Percentiles rank a stretch among this genome's conserved stretches.
These are phyloP conservation scores for Friedmanniomyces simplex DNA, from an alignment of 495 filamentous ascomycete genomes.

Conservation along the genomic window DNA sequence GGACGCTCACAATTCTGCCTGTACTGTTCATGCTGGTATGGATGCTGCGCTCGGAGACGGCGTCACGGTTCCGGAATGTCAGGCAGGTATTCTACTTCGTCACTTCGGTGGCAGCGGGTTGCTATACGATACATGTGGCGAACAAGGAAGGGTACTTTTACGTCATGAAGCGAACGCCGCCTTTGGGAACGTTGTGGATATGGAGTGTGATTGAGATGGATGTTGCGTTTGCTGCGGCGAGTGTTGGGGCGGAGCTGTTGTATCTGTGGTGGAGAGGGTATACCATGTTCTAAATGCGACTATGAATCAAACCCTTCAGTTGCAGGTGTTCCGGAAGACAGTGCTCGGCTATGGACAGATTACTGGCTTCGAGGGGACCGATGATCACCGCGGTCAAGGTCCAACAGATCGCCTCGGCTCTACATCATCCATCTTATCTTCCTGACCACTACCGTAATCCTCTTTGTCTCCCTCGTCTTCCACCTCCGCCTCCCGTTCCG, in stretches of 20 bases:
- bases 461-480: too few relatives aligned
- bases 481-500: too few relatives aligned
- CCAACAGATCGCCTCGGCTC: too few relatives aligned
- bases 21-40: constrained; percentile 54
- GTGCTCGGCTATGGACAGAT: background rate
- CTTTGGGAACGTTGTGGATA: constrained; percentile 84
- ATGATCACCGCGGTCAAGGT: too few relatives aligned
- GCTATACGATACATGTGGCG: constrained; percentile 67
- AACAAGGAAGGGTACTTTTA: constrained; percentile 72
- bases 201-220: constrained; percentile 86
- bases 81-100: constrained; percentile 53
- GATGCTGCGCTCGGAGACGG: constrained; percentile 40
- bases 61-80: constrained; percentile 25
- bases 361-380: too few relatives aligned
- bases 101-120: constrained; percentile 48
- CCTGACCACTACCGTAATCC: too few relatives aligned
- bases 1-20: constrained; percentile 40
- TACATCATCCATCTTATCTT: too few relatives aligned
- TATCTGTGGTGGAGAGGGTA: constrained; percentile 72
- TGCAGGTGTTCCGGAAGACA: too few relatives aligned
- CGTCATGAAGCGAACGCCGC: constrained; percentile 84
- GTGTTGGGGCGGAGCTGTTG: constrained; percentile 45
- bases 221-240: constrained; percentile 53
- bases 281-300: constrained; percentile 27
- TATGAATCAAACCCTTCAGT: too few relatives aligned